These are phyloP conservation scores for Mucor velutinosus DNA, from an alignment of 371 early-diverging fungal species.

Conservation along the genomic window DNA sequence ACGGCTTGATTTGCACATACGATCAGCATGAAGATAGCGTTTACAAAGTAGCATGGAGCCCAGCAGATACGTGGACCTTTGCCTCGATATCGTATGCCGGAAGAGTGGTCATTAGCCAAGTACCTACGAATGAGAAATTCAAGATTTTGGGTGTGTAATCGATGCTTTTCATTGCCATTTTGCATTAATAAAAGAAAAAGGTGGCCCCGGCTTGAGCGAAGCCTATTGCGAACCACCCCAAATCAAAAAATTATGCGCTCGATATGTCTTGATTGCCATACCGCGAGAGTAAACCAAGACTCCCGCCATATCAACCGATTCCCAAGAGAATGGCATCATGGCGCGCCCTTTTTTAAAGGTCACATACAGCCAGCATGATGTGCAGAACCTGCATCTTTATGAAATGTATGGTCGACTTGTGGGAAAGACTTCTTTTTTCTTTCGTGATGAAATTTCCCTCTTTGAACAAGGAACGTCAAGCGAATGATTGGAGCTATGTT, in stretches of 20 bases:
- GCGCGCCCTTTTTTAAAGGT: slow-evolving; percentile 53
- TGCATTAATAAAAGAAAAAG: slow-evolving; percentile 12
- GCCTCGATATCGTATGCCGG: slow-evolving; percentile 94
- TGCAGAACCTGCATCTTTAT: not conserved
- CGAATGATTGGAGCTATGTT: slow-evolving; percentile 41
- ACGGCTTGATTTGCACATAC: slow-evolving; percentile 81
- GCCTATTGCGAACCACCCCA: slow-evolving; percentile 38
- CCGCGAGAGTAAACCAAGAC: slow-evolving; percentile 47
- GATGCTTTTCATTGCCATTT: slow-evolving; percentile 19
- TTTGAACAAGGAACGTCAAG: not conserved
- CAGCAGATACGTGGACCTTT: slow-evolving; percentile 92
- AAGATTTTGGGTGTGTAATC: slow-evolving; percentile 74
- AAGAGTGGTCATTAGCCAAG: slow-evolving; percentile 84
- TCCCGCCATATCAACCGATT: slow-evolving; percentile 37
- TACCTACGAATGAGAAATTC: slow-evolving; percentile 88
- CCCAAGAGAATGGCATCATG: slow-evolving; percentile 19
- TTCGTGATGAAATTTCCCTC: not conserved
- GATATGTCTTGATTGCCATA: slow-evolving; percentile 65
- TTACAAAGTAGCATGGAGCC: slow-evolving; percentile 88
- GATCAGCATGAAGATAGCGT: slow-evolving; percentile 95
- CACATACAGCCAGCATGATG: not conserved
- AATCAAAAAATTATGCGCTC: slow-evolving; percentile 58
- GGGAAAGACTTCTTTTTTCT: not conserved
- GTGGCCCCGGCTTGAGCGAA: slow-evolving; percentile 53
- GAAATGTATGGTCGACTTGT: slow-evolving; percentile 10